Conservation (phyloP, 164 flowering plant genomes). For the Chloranthus sessilifolius region DNA sequence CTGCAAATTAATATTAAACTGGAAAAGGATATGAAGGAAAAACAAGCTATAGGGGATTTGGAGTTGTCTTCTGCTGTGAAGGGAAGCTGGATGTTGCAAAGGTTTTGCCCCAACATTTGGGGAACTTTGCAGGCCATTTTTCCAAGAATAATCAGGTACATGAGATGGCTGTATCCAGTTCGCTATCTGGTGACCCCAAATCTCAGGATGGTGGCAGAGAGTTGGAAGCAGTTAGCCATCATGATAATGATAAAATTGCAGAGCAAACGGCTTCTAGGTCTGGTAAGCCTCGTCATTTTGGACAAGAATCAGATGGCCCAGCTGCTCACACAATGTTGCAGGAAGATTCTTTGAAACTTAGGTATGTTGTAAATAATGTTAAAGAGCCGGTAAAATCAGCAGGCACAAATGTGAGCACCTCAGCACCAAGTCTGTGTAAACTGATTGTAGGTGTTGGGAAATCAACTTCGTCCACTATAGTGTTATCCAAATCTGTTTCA, state of each 20-base stretch:
- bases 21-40: conserved; percentile 26
- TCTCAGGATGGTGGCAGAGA: conserved; percentile 23
- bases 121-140: conserved; percentile 11
- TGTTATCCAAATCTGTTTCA: conserved; percentile 27
- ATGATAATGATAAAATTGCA: conserved; percentile 15
- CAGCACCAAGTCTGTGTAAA: conserved; percentile 35
- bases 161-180: conserved; percentile 12
- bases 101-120: conserved; percentile 13
- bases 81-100: conserved; percentile 18
- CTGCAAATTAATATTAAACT: conserved; percentile 17
- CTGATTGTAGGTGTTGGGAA: conserved; percentile 33
- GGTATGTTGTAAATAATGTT: conserved; percentile 20
- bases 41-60: conserved; percentile 12
- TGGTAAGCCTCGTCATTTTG: conserved; percentile 18
- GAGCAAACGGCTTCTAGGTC: conserved; percentile 18
- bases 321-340: conserved; percentile 22
- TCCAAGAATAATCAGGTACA: conserved; percentile 26
- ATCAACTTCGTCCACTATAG: conserved; percentile 31
- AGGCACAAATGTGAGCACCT: conserved; percentile 16
- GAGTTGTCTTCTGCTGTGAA: conserved; percentile 26
- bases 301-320: conserved; percentile 24
- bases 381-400: conserved; percentile 31
- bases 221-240: conserved; percentile 20
- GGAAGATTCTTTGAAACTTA: conserved; percentile 33
- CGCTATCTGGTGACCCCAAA: conserved; percentile 24